Conservation (phyloP, 805 yeast species). For the Suhomyces sp. region DNA sequence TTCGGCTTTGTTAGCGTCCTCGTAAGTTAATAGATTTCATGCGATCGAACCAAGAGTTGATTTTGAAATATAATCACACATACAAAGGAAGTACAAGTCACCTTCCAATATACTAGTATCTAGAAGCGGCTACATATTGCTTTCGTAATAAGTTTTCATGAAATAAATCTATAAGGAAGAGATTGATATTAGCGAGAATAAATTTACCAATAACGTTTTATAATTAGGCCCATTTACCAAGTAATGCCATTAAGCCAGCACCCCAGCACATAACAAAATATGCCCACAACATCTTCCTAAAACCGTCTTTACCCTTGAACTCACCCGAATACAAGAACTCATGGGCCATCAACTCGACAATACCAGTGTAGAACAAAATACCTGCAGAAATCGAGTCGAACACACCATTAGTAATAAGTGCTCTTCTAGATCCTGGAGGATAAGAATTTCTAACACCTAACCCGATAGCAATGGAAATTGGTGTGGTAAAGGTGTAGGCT, state of each 20-base stretch:
- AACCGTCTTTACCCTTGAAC: slow-evolving; percentile 59
- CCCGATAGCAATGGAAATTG: slow-evolving; percentile 37
- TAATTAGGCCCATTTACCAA: slow-evolving; percentile 75
- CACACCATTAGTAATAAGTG: slow-evolving; percentile 33
- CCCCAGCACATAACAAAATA: slow-evolving; percentile 58
- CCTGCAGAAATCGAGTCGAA: slow-evolving; percentile 38
- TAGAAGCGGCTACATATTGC: too few relatives aligned
- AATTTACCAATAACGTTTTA: too few relatives aligned
- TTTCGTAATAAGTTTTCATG: too few relatives aligned
- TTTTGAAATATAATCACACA: too few relatives aligned
- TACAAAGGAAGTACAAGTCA: too few relatives aligned
- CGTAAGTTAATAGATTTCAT: too few relatives aligned
- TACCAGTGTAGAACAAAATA: slow-evolving; percentile 35
- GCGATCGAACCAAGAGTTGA: too few relatives aligned
- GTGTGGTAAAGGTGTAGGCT: slow-evolving; percentile 32
- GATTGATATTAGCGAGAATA: too few relatives aligned
- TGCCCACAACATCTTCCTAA: slow-evolving; percentile 51
- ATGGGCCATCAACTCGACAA: slow-evolving; percentile 40
- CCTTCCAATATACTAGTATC: too few relatives aligned
- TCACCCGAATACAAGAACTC: slow-evolving; percentile 46
- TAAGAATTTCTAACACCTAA: slow-evolving; percentile 33
- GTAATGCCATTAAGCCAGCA: slow-evolving; percentile 74
- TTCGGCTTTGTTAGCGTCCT: too few relatives aligned
- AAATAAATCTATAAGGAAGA: too few relatives aligned
- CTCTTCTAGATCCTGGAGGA: slow-evolving; percentile 32